Base-by-base conservation (phyloP, 225 moss, liverwort and hornwort species). In the Anthoceros angustus region DNA sequence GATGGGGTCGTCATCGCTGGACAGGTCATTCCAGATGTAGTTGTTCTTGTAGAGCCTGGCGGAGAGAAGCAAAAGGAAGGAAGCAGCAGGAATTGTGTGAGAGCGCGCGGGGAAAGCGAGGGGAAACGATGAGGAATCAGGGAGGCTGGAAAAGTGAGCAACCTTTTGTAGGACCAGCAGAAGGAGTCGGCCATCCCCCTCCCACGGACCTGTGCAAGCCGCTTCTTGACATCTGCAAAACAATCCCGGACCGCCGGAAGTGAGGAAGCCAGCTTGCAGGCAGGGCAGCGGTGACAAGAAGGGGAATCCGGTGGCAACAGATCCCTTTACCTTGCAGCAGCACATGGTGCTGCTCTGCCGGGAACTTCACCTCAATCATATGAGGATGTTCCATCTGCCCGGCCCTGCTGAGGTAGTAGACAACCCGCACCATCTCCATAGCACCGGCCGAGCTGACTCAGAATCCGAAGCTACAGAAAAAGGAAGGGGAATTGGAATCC, bases 21-120 rank as follows among this genome's bases (percentile, higher is more conserved):
- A 55, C n/a, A 55, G 55, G 55, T 55, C 55, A 7, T 55, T 18
- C 55, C 55, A 55, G n/a, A 55, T 55, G 55, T 55, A 55, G 14
- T 55, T 55, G 55, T 55, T 55, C 55, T 55, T 55, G 55, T 55
- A 55, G 7, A 55, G 8, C 55, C 55, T 55, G 55, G 55, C 0
- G 23, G 55, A 20, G 10, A 15, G 14, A 12, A 55, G 6, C n/a
- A 9, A 55, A 55, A 4, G 7, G n/a, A n/a, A n/a, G n/a, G 14
- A 12, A 55, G 6, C n/a, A 9, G 14, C 5, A 4, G 7, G 8
- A 9, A 55, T 7, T 23, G 23, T 7, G 14, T 8, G 10, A 55
- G 55, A 15, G 55, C 5, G 55, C 55, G n/a, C 14, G 2, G 46
- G 12, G 46, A 18, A 48, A 18, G 46, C 12, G 46, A 18, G 18